Conservation (phyloP, 2,329 filamentous ascomycete species). For the Diaporthe sp. region DNA sequence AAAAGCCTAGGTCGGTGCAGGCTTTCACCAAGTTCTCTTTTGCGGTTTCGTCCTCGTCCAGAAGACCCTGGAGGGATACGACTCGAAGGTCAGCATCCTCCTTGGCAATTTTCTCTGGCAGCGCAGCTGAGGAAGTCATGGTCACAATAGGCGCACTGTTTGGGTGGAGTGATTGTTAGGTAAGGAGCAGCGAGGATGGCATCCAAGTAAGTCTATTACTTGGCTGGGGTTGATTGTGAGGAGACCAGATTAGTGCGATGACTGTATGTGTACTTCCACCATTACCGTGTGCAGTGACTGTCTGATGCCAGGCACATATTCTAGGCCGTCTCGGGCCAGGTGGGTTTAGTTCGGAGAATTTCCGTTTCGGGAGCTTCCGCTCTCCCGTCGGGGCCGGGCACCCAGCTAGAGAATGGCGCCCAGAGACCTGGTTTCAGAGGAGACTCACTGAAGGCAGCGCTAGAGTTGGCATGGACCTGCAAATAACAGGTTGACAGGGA, state of each 20-base stretch:
- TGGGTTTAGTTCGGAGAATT: background rate
- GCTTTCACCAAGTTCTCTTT: slow-evolving; percentile 13
- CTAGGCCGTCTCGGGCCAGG: background rate
- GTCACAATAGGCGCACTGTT: too few relatives aligned
- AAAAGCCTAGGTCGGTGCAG: slow-evolving; percentile 22
- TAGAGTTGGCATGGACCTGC: background rate
- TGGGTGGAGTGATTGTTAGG: background rate
- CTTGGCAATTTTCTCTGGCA: slow-evolving; percentile 10
- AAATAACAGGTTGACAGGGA: background rate
- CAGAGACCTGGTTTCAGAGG: background rate
- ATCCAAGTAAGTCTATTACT: background rate
- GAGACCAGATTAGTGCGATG: background rate
- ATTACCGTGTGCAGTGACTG: accelerated
- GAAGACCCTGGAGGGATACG: slow-evolving; percentile 1
- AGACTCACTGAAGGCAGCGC: background rate
- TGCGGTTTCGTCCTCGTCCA: background rate
- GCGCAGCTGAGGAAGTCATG: background rate
- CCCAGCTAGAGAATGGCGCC: too few relatives aligned
- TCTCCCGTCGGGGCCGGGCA: too few relatives aligned
- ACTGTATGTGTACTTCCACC: background rate
- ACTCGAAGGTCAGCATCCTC: slow-evolving; percentile 6
- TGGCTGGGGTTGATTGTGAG: too few relatives aligned
- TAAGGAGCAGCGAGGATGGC: background rate
- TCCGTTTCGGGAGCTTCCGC: slow-evolving; percentile 6
- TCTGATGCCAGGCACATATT: too few relatives aligned